Conservation (phyloP, 2,329 filamentous ascomycete species). For the Annulohypoxylon truncatum region DNA sequence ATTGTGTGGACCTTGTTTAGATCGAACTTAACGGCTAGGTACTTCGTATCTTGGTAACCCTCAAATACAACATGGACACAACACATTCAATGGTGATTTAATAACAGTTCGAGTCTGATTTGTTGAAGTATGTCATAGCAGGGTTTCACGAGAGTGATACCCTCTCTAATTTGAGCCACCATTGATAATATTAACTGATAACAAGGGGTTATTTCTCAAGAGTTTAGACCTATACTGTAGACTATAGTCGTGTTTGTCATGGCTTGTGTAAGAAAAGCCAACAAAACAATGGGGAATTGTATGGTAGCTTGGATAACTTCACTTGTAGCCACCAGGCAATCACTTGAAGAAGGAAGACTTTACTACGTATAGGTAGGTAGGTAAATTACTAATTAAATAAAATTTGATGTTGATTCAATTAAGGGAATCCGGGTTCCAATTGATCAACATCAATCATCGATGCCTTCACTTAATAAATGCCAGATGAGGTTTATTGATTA, state of each 20-base stretch:
- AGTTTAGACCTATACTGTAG: not conserved
- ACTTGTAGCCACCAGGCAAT: not conserved
- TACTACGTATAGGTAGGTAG: no score
- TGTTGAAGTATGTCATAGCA: not conserved
- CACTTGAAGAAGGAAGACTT: not conserved
- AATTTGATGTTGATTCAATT: no score
- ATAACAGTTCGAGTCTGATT: not conserved
- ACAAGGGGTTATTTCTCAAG: not conserved
- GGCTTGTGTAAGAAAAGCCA: not conserved
- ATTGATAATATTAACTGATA: not conserved
- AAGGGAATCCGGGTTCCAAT: not conserved
- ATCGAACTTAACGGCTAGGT: slow-evolving; percentile 9
- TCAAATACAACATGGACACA: not conserved
- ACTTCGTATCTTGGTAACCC: not conserved
- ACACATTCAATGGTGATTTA: not conserved
- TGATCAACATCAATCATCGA: not conserved
- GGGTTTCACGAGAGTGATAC: not conserved
- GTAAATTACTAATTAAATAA: no score
- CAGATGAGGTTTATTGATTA: not conserved
- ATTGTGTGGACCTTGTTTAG: not conserved
- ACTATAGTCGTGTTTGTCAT: not conserved
- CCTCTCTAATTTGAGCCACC: not conserved
- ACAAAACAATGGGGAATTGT: not conserved
- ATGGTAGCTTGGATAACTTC: not conserved
- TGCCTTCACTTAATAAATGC: not conserved